Evolutionary conservation across 441 rosid genomes (phyloP), one percentile per base, ranked within the genome.

Genomic region (Gossypium laxum): DNA sequence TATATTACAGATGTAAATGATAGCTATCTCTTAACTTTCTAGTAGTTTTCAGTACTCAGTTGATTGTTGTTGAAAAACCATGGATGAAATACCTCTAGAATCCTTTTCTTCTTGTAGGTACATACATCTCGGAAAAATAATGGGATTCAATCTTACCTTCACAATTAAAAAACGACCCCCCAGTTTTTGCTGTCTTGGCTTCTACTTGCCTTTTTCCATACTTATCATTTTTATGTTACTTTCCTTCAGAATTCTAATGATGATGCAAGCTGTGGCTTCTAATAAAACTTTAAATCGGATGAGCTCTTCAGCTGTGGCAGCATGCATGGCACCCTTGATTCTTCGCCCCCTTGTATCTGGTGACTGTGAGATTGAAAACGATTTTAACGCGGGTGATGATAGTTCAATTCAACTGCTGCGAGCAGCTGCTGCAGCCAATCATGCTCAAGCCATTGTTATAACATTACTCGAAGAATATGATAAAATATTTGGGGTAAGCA

Each of bases 391-490:
- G 65, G 97, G 96, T 19, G 96, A 91, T 71, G 99, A 92, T 81
- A 87, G 93, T 70, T 95, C 98, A 75, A 73, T 86, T 80, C 99
- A 92, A 81, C 95, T 95, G 72, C 80, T 95, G 77, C 91, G 88
- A 88, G 98, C 99, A 74, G 98, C 98, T 74, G 97, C 99, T 68
- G 98, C 99, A 69, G 98, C 99, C 52, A 95, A 95, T 82, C 96
- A 95, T 84, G 99, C 98, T 67, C 99, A 95, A 81, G 95, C 98
- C 74, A 95, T 95, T 77, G 88, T 88, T 69, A 92, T 91, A 78
- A 91, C 96, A 45, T 83, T 95, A 73, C 62, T 95, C 79, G 99
- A 92, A 77, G 95, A 95, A 80, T 92, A 89, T 78, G 85, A 84
- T 48, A 86, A 73, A 47, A 90, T 95, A 76, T 95, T 95, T 77